Conservation (phyloP, 257 asterid species). For the Solanum neorickii region DNA sequence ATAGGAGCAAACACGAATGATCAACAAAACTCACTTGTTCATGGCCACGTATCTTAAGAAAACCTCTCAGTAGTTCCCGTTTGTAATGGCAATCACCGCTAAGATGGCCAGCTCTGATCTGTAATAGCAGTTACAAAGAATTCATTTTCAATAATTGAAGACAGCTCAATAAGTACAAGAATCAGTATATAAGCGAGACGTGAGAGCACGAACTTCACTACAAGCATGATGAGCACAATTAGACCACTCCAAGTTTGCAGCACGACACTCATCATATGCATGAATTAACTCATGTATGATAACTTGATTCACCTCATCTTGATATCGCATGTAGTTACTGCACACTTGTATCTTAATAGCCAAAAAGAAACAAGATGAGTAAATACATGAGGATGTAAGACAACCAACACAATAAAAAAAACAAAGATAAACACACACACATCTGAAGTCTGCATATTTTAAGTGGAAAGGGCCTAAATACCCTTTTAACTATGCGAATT, state of each 20-base stretch:
- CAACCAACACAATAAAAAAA: not conserved
- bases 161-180: not conserved
- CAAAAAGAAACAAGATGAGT: not conserved
- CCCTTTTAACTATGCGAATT: too few relatives aligned
- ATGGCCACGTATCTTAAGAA: slow-evolving; percentile 55
- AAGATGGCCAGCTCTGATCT: slow-evolving; percentile 90
- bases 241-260: slow-evolving; percentile 72
- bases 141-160: not conserved
- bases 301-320: slow-evolving; percentile 87
- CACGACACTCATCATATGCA: slow-evolving; percentile 87
- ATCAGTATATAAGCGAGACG: not conserved
- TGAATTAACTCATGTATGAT: slow-evolving; percentile 94
- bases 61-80: slow-evolving; percentile 78
- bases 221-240: slow-evolving; percentile 90
- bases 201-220: slow-evolving; percentile 50
- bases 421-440: not conserved
- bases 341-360: slow-evolving; percentile 49
- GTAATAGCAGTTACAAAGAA: not conserved
- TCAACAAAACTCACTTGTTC: slow-evolving; percentile 44
- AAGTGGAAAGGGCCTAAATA: too few relatives aligned
- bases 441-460: not conserved
- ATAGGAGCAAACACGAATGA: not conserved
- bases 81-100: slow-evolving; percentile 93
- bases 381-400: not conserved
- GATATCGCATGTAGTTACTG: slow-evolving; percentile 57